Evolutionary conservation across 2,329 filamentous ascomycete species (phyloP), one percentile per base, ranked within the genome.

Genomic region (Xylariaceae sp.): DNA sequence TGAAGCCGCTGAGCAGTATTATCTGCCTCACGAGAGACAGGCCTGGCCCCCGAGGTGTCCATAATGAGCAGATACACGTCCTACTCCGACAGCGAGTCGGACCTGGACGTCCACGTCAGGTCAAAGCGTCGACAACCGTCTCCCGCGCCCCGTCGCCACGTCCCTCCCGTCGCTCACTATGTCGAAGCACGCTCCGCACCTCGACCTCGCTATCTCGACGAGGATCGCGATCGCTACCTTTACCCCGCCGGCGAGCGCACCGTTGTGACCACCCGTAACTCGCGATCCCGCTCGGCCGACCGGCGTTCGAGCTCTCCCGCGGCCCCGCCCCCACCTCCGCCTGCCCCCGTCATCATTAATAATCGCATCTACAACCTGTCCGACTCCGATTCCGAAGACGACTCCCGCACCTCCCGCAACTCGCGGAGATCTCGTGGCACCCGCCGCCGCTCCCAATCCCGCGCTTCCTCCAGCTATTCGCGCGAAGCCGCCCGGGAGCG

Each of bases 281-380:
- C 71, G 39, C 65, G 63, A 35, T 76, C 75, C n/a, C 65, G 62
- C 39, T 76, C 75, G 15, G 73, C 73, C 19, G 75, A 78, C 54
- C 73, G 75, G 32, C 71, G 71, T 15, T 70, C 71, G 11, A 70
- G 65, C 52, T 72, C 73, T 18, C 71, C 71, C 6, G 48, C 55
- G 27, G 7, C 47, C 7, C 61, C 58, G 32, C 59, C 66, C 6
- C 63, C 62, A 10, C 65, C 61, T 15, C 65, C 68, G 14, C 56
- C 64, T 5, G 47, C 51, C 17, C 77, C 78, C 1, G 71, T 83
- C 42, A 75, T 83, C 45, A 82, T 83, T 62, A 80, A 81, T 60
- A 82, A 81, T 62, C 71, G 71, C 49, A 75, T 79, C 49, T 75
- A 77, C 57, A 76, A 76, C 52, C 58, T 72, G 45, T 66, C 61